A percentile compares a stretch with the other conserved stretches of the same genome.
phyloP scores from a whole-genome alignment of 2,329 filamentous ascomycete genomes.

The Sporothrix protearum region DNA sequence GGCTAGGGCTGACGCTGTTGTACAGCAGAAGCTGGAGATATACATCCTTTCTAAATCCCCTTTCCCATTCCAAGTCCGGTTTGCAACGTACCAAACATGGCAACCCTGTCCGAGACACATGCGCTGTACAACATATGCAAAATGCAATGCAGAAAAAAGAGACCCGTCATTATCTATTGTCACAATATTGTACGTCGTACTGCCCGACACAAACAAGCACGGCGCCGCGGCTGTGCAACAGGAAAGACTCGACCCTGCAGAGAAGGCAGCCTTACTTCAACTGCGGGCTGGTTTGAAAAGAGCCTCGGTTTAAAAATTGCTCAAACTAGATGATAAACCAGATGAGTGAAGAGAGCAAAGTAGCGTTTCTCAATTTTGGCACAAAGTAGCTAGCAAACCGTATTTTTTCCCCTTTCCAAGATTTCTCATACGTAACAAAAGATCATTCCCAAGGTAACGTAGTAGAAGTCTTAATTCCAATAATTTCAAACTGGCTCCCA shows the following conservation, averaged over 20 bases:
- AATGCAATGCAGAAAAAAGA: not conserved
- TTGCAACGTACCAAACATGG: not conserved
- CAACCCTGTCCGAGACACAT: not conserved
- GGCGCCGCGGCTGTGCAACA: not conserved
- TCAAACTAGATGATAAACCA: not conserved
- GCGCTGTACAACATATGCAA: not conserved
- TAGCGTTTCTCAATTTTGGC: no score
- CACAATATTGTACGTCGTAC: not conserved
- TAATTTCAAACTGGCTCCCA: not conserved
- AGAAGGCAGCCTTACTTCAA: not conserved
- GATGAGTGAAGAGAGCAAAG: not conserved
- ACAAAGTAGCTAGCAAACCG: no score
- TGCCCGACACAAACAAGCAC: not conserved
- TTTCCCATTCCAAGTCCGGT: no score
- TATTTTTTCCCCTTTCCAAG: not conserved
- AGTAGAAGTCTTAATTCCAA: no score
- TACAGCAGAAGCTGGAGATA: not conserved
- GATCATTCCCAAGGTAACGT: not conserved
- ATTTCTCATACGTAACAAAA: not conserved
- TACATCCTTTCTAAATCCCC: not conserved
- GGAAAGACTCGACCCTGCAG: not conserved
- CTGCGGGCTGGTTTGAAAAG: not conserved
- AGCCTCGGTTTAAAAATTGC: not conserved
- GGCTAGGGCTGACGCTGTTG: not conserved
- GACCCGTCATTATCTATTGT: not conserved